A percentile compares a stretch with the other conserved stretches of the same genome.
phyloP scores from a whole-genome alignment of 805 yeast species.

The Schizosaccharomyces octosporus region DNA sequence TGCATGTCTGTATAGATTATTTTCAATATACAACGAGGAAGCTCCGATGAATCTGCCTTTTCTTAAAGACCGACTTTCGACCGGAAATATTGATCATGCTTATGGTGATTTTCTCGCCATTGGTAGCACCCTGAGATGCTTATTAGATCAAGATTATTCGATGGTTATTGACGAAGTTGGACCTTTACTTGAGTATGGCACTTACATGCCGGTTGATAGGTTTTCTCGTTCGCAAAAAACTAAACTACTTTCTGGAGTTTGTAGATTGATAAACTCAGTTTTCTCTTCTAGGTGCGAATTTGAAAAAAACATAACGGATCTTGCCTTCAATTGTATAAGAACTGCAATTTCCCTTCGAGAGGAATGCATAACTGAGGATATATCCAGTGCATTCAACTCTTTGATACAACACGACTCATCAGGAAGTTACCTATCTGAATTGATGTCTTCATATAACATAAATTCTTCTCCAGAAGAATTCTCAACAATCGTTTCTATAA shows the following conservation, averaged over 20 bases:
- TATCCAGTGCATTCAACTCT: background rate
- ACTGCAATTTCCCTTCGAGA: background rate
- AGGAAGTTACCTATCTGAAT: too few relatives aligned
- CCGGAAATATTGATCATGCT: background rate
- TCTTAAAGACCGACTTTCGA: background rate
- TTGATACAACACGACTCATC: background rate
- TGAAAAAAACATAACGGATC: background rate
- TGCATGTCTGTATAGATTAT: constrained; percentile 12
- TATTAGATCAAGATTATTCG: too few relatives aligned
- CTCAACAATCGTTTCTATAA: too few relatives aligned
- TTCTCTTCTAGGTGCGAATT: too few relatives aligned
- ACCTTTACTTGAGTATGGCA: too few relatives aligned
- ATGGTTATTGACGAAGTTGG: too few relatives aligned
- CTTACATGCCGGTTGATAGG: too few relatives aligned
- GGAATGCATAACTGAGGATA: background rate
- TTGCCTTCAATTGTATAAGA: background rate
- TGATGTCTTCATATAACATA: too few relatives aligned
- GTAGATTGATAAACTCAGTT: too few relatives aligned
- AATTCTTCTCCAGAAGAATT: too few relatives aligned
- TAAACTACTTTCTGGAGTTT: too few relatives aligned
- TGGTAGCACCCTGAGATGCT: background rate
- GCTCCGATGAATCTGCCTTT: background rate
- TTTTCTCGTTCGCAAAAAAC: too few relatives aligned
- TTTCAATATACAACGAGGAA: background rate
- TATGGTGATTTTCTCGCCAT: background rate